Evolutionary conservation across 306 rosid species (phyloP).

Genomic region (Malus fusca): DNA sequence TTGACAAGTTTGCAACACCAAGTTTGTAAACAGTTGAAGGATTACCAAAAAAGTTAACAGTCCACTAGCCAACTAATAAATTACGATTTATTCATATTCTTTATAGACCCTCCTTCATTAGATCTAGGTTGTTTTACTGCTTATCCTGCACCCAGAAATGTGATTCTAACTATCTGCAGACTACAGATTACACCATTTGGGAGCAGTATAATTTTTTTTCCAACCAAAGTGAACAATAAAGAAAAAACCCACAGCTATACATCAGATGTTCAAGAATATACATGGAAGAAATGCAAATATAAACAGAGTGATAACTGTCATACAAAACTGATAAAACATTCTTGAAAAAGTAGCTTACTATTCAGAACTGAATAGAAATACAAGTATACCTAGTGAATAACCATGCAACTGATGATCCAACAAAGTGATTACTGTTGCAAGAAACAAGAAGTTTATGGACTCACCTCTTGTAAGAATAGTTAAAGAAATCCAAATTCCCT

Average conservation of each 20-base stretch:
- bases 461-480: constrained; percentile 80
- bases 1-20: background rate
- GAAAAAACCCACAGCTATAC: background rate
- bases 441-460: constrained; percentile 16
- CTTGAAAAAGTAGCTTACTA: background rate
- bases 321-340: background rate
- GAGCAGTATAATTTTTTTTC: background rate
- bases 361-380: background rate
- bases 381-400: background rate
- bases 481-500: constrained; percentile 94
- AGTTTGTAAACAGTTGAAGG: background rate
- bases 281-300: background rate
- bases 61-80: background rate
- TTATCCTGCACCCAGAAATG: background rate
- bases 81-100: background rate
- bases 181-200: background rate
- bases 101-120: background rate
- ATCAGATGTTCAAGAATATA: background rate
- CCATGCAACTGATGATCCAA: background rate
- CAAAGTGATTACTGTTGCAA: background rate
- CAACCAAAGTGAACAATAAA: background rate
- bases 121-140: background rate
- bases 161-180: background rate
- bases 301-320: background rate
- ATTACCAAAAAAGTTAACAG: background rate